Conservation (phyloP, 306 rosid species). For the Castanea sativa region DNA sequence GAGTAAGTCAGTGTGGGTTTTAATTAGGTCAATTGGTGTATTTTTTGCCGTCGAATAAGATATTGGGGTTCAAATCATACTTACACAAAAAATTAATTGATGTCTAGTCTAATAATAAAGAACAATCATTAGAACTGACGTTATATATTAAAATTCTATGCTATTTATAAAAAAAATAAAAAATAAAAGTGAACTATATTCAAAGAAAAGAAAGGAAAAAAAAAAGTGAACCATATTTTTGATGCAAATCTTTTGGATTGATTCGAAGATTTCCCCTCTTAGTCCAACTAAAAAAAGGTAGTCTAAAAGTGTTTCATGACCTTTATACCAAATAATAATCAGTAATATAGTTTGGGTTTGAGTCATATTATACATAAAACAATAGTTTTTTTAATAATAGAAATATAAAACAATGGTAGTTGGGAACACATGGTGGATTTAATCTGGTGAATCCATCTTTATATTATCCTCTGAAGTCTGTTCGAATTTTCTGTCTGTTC, state of each 20-base stretch:
- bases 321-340: not conserved
- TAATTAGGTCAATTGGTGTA: too few relatives aligned
- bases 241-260: conserved; percentile 24
- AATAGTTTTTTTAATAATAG: not conserved
- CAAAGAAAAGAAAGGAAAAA: not conserved
- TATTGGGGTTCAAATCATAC: fast-evolving
- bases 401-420: too few relatives aligned
- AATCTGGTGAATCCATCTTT: not conserved
- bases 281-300: not conserved
- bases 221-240: conserved; percentile 14
- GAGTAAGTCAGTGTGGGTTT: too few relatives aligned
- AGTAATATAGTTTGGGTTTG: not conserved
- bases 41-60: too few relatives aligned
- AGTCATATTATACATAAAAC: not conserved
- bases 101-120: too few relatives aligned
- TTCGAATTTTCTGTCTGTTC: not conserved
- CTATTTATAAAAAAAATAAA: too few relatives aligned
- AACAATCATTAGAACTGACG: too few relatives aligned
- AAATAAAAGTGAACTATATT: too few relatives aligned
- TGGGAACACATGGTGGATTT: not conserved
- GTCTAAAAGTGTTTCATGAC: conserved; percentile 10
- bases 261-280: conserved; percentile 7
- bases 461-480: not conserved
- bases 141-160: too few relatives aligned
- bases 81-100: too few relatives aligned